A percentile compares a stretch with the other conserved stretches of the same genome.
phyloP scores from a whole-genome alignment of 2,329 filamentous ascomycete species.

The Fusarium lyarnte region DNA sequence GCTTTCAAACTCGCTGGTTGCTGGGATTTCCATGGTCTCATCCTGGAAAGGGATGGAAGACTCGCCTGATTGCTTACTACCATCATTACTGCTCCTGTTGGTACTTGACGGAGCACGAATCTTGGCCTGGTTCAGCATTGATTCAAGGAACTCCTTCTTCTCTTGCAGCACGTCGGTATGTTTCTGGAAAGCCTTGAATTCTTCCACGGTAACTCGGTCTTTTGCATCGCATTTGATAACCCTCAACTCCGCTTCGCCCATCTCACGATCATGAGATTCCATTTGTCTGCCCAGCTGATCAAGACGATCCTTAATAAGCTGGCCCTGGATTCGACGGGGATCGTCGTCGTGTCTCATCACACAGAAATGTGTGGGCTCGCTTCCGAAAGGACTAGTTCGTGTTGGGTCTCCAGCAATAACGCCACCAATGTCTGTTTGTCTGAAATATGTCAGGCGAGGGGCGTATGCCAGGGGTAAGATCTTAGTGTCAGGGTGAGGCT shows the following conservation, averaged over 20 bases:
- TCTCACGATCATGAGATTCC: slow-evolving; percentile 73
- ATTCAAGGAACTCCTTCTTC: slow-evolving; percentile 67
- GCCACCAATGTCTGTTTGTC: slow-evolving; percentile 91
- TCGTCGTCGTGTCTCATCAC: slow-evolving; percentile 94
- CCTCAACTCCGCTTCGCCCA: slow-evolving; percentile 80
- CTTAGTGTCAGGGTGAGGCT: slow-evolving; percentile 90
- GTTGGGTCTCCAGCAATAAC: slow-evolving; percentile 82
- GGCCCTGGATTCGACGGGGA: slow-evolving; percentile 85
- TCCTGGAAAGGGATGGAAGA: slow-evolving; percentile 64
- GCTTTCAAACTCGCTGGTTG: slow-evolving; percentile 83
- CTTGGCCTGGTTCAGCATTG: slow-evolving; percentile 63
- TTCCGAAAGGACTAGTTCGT: slow-evolving; percentile 87
- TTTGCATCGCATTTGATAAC: slow-evolving; percentile 61
- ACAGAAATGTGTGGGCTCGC: slow-evolving; percentile 93
- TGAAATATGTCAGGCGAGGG: slow-evolving; percentile 96
- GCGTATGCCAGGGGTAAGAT: slow-evolving; percentile 92
- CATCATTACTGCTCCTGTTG: slow-evolving; percentile 40
- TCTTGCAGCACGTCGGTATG: slow-evolving; percentile 66
- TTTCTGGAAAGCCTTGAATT: slow-evolving; percentile 68
- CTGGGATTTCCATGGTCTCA: slow-evolving; percentile 71
- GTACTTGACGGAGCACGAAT: slow-evolving; percentile 48
- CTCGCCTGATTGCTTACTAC: slow-evolving; percentile 48
- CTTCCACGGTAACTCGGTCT: slow-evolving; percentile 61
- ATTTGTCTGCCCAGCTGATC: slow-evolving; percentile 83
- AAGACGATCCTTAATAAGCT: slow-evolving; percentile 84